phyloP scores from a whole-genome alignment of 345 rosid species.

The Clarkia xantiana region DNA sequence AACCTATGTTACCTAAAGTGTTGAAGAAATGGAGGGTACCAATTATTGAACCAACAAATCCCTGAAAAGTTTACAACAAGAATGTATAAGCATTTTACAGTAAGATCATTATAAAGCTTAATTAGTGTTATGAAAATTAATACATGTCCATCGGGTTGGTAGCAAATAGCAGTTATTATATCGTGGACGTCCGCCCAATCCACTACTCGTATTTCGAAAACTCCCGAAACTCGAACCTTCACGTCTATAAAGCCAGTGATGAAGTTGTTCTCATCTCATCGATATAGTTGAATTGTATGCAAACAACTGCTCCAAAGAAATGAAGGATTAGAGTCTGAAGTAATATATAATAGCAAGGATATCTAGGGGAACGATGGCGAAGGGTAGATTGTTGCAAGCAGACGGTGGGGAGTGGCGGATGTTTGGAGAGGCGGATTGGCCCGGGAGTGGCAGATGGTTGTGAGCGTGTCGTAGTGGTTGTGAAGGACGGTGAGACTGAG shows the following conservation, averaged over 20 bases:
- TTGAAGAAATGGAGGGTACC: constrained; percentile 67
- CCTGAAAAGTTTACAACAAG: no score
- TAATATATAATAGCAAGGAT: no score
- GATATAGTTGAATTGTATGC: constrained; percentile 66
- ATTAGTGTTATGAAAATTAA: no score
- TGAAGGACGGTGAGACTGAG: no score
- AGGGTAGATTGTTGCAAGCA: no score
- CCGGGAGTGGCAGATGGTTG: no score
- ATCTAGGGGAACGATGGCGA: no score
- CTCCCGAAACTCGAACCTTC: constrained; percentile 85
- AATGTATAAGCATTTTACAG: no score
- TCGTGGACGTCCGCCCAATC: constrained; percentile 63
- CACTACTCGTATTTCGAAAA: constrained; percentile 47
- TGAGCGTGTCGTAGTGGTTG: no score
- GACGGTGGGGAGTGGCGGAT: no score
- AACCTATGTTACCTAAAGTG: constrained; percentile 26
- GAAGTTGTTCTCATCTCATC: constrained; percentile 57
- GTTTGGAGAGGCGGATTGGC: no score
- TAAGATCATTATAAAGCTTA: no score
- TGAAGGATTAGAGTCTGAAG: neutral
- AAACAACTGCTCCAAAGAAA: constrained; percentile 52
- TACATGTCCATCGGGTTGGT: constrained; percentile 64
- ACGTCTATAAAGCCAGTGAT: constrained; percentile 88
- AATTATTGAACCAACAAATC: constrained; percentile 43
- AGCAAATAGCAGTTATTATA: constrained; percentile 58